Base-by-base conservation (phyloP, 1,284 basidiomycete species). In the Neonothopanus nambi region DNA sequence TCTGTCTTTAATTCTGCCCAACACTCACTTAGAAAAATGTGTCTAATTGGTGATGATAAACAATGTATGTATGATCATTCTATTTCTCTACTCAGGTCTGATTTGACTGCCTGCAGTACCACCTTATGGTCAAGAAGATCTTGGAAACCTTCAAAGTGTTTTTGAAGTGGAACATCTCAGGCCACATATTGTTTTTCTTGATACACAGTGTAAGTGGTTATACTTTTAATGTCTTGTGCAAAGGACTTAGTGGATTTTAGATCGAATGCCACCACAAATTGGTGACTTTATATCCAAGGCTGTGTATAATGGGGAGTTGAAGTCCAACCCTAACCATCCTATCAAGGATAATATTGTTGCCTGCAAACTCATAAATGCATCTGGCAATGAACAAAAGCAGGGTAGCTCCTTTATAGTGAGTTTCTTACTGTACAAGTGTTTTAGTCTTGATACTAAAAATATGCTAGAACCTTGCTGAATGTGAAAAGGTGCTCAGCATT, bases 201-300 rank as follows among this genome's bases (percentile, higher is more conserved):
- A 85, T 53, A 83, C 72, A 8, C 84, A 85, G 63, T 85, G 84
- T 82, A 61, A 58, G 76, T 63, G 46, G 49, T 57, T 54, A 50
- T 47, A 55, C 47, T 40, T n/a, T 46, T 23, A 52, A 56, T 48
- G 39, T 43, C 41, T 42, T 30, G 33, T 52, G 30, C 48, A 51
- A 21, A 48, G 42, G 24, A 49, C 47, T 52, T 23, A 56, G 13
- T 20, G 8, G 9, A 33, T 12, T 52, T 48, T 52, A 79, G 89
- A 91, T 60, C 82, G 89, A 2, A 89, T 91, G 87, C 89, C 89
- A 52, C 77, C 80, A 39, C 79, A 87, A 57, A 83, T 90, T 73
- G 88, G 88, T n/a, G 58, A 74, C 5, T 84, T 88, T 50, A 85
- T 91, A 45, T 90, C 87, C 23, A 61, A 76, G 43, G 70, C 72